Percentiles rank a stretch among this genome's conserved stretches.
These are phyloP conservation scores for Terfezia boudieri DNA, from an alignment of 495 filamentous ascomycete species.

Conservation along the genomic window DNA sequence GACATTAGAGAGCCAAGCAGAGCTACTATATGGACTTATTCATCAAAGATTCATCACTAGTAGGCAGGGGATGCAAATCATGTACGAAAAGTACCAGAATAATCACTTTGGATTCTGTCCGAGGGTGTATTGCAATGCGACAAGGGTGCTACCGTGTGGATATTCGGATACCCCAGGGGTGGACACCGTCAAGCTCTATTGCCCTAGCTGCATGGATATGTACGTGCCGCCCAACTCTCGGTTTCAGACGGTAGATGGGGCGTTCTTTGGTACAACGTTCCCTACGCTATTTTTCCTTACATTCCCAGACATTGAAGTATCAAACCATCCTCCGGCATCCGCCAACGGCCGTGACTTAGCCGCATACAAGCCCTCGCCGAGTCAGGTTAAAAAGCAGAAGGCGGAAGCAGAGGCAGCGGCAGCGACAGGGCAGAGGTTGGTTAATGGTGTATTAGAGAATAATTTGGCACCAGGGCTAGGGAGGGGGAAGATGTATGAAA, in stretches of 20 bases:
- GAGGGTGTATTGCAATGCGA: conserved; percentile 65
- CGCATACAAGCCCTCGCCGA: conserved; percentile 17
- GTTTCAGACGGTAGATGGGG: conserved; percentile 93
- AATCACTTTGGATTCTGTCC: conserved; percentile 89
- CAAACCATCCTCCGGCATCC: conserved; percentile 8
- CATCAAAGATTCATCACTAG: conserved; percentile 98
- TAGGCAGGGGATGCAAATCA: conserved; percentile 89
- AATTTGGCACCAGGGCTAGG: conserved; percentile 84
- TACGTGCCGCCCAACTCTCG: conserved; percentile 94
- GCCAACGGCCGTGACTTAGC: conserved; percentile 18
- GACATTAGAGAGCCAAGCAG: conserved; percentile 86
- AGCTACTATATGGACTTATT: conserved; percentile 92
- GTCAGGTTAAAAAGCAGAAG: conserved; percentile 26
- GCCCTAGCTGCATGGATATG: conserved; percentile 85
- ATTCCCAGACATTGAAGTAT: conserved; percentile 79
- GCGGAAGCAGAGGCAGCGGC: conserved; percentile 11
- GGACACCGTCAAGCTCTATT: conserved; percentile 97
- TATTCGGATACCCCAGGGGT: conserved; percentile 82
- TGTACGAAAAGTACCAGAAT: conserved; percentile 96
- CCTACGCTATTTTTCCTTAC: conserved; percentile 88
- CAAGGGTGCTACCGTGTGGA: conserved; percentile 78
- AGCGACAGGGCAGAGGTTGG: conserved; percentile 10
- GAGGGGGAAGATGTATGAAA: conserved; percentile 64
- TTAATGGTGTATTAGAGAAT: conserved; percentile 63
- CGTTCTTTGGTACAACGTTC: conserved; percentile 95